A percentile compares a stretch with the other conserved stretches of the same genome.
Conservation (phyloP, 305 asterid genomes). For the Fraxinus baroniana region DNA sequence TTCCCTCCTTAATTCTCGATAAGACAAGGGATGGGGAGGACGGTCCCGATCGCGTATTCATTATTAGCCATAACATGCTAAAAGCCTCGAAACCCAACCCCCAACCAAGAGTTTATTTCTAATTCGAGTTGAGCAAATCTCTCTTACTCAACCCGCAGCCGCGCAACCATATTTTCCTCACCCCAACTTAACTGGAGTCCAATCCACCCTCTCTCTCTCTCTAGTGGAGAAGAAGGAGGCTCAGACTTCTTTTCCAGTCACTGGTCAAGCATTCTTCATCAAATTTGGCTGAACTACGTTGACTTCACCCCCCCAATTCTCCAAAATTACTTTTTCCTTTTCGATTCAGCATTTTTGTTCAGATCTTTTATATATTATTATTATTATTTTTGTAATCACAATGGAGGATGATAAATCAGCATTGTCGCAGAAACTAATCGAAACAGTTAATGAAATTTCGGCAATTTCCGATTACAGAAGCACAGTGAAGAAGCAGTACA, state of each 20-base stretch:
- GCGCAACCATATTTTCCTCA: conserved; percentile 6
- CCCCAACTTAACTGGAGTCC: not conserved
- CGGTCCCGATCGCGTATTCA: too few relatives aligned
- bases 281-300: conserved; percentile 29
- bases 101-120: not conserved
- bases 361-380: conserved; percentile 30
- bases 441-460: conserved; percentile 59
- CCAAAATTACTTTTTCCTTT: conserved; percentile 8
- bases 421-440: conserved; percentile 49
- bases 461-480: conserved; percentile 55
- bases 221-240: conserved; percentile 25
- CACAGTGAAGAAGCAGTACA: conserved; percentile 75
- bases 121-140: conserved; percentile 18
- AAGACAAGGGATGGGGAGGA: too few relatives aligned
- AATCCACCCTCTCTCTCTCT: conserved; percentile 1
- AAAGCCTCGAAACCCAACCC: not conserved
- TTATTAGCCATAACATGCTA: not conserved
- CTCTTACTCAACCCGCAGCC: conserved; percentile 6
- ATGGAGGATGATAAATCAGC: conserved; percentile 67
- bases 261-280: conserved; percentile 26
- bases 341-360: conserved; percentile 21
- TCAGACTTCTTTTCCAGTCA: conserved; percentile 22
- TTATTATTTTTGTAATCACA: not conserved
- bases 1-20: too few relatives aligned
- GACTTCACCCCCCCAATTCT: conserved; percentile 30